Percentiles rank a stretch among this genome's conserved stretches.
These are phyloP conservation scores for Talaromyces verruculosus DNA, from an alignment of 2,329 filamentous ascomycete genomes.

Conservation along the genomic window DNA sequence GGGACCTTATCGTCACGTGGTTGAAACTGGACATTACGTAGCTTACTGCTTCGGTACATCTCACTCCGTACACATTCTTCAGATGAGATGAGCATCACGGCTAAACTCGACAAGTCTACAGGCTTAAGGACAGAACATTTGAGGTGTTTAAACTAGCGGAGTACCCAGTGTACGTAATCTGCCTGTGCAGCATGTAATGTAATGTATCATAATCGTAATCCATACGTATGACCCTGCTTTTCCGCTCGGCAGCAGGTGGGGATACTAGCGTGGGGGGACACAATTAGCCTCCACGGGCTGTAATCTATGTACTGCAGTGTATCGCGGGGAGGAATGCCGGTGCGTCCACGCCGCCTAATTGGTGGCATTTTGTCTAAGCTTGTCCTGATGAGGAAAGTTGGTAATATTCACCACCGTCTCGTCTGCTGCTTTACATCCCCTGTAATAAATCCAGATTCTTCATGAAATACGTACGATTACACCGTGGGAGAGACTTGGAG, in stretches of 20 bases:
- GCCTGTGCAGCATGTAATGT: neutral
- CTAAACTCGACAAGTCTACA: neutral
- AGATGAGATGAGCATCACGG: neutral
- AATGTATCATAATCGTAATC: neutral
- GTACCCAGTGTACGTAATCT: neutral
- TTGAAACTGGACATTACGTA: neutral
- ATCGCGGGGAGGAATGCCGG: slow-evolving; percentile 4
- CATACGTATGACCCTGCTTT: neutral
- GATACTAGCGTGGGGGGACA: slow-evolving; percentile 8
- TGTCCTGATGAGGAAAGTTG: neutral
- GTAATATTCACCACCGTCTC: neutral
- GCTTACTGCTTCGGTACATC: neutral
- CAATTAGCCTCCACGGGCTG: neutral
- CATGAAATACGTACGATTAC: neutral
- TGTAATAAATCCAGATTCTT: neutral
- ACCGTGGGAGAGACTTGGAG: neutral
- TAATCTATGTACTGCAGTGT: neutral
- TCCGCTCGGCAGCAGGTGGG: neutral
- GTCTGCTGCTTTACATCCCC: neutral
- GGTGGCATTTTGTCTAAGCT: neutral
- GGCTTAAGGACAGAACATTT: neutral
- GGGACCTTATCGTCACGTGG: slow-evolving; percentile 2
- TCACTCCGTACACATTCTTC: neutral
- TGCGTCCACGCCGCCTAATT: neutral
- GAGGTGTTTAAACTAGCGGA: no score